Evolutionary conservation across 2,329 filamentous ascomycete species (phyloP).

Genomic region (Cadophora sp.): DNA sequence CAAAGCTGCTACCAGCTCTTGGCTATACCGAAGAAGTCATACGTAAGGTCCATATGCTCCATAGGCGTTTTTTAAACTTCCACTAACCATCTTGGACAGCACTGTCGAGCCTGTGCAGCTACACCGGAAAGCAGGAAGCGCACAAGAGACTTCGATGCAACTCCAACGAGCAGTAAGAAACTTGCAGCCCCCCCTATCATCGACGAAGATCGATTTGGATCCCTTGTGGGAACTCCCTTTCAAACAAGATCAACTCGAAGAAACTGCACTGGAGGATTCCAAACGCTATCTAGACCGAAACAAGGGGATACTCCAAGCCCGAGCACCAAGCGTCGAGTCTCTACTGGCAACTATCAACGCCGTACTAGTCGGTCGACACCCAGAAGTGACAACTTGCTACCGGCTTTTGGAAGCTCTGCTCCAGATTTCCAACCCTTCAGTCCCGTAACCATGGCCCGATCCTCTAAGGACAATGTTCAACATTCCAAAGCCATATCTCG

Average conservation of each 20-base stretch:
- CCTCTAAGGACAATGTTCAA: neutral
- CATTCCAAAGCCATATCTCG: no score
- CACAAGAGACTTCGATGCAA: neutral
- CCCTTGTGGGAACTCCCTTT: neutral
- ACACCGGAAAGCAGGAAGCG: no score
- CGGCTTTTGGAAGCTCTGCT: neutral
- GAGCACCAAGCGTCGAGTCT: neutral
- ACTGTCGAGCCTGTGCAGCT: neutral
- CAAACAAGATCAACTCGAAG: neutral
- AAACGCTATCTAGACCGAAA: neutral
- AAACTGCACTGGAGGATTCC: neutral
- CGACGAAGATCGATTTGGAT: neutral
- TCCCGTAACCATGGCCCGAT: neutral
- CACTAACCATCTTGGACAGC: neutral
- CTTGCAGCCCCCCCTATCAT: neutral
- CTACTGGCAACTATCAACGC: no score
- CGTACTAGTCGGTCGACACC: no score
- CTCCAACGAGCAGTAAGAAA: neutral
- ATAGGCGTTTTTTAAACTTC: no score
- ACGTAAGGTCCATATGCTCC: no score
- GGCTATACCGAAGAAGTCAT: neutral
- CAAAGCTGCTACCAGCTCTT: neutral
- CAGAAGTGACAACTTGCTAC: neutral
- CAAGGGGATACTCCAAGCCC: neutral
- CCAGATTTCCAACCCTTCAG: neutral